Conservation (phyloP, 2,329 filamentous ascomycete genomes). For the Helotiales sp. region DNA sequence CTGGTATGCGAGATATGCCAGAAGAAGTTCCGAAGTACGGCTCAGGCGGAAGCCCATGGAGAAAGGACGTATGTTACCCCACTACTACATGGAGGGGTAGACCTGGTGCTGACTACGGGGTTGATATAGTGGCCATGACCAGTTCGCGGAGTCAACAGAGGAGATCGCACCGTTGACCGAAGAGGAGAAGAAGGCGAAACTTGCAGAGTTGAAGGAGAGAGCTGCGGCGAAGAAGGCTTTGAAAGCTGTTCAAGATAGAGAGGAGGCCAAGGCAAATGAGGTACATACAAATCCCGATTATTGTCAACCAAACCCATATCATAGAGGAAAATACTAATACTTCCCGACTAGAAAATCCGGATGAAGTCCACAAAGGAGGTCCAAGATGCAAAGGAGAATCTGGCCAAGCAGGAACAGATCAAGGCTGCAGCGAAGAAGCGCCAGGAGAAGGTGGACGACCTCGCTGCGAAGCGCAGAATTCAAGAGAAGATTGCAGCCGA, state of each 20-base stretch:
- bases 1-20: constrained; percentile 94
- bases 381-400: constrained; percentile 88
- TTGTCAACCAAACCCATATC: not conserved
- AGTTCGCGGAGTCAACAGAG: constrained; percentile 93
- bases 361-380: constrained; percentile 88
- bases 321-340: constrained; percentile 1
- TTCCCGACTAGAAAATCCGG: constrained; percentile 62
- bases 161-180: constrained; percentile 89
- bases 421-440: constrained; percentile 89
- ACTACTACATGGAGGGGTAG: constrained; percentile 11
- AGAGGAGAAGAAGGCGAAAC: constrained; percentile 83
- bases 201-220: constrained; percentile 75
- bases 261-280: constrained; percentile 85
- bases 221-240: constrained; percentile 73
- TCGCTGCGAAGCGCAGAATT: constrained; percentile 85
- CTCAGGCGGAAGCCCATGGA: constrained; percentile 87
- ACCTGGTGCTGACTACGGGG: constrained; percentile 14
- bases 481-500: constrained; percentile 94
- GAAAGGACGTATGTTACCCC: constrained; percentile 68
- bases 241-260: constrained; percentile 74
- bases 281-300: constrained; percentile 49
- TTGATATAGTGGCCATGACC: constrained; percentile 70
- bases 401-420: constrained; percentile 85
- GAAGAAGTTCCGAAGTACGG: constrained; percentile 83
- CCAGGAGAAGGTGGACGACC: constrained; percentile 83